Evolutionary conservation across 140 eudicot species (phyloP).

Genomic region (Oenanthe javanica): DNA sequence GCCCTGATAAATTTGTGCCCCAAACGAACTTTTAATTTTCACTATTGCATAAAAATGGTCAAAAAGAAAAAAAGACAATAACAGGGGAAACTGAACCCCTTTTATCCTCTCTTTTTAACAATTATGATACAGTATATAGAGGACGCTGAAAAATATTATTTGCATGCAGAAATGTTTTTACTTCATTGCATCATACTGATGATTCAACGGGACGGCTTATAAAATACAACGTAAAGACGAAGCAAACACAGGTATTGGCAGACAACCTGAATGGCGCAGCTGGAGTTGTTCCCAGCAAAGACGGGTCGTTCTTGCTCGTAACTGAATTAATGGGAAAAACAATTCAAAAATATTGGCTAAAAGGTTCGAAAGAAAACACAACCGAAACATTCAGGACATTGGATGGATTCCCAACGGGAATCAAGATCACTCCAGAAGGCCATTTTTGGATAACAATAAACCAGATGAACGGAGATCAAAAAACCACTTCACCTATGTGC

Average conservation of each 20-base stretch:
- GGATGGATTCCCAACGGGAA: background rate
- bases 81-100: background rate
- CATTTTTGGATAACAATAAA: conserved; percentile 1
- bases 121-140: background rate
- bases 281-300: background rate
- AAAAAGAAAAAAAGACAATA: no score
- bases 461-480: background rate
- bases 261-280: background rate
- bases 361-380: background rate
- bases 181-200: background rate
- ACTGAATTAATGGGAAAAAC: background rate
- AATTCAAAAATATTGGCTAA: background rate
- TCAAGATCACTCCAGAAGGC: background rate
- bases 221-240: background rate
- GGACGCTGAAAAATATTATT: background rate
- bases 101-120: background rate
- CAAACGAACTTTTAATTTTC: background rate
- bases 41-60: no score
- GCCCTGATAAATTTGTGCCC: background rate
- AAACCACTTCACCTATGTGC: background rate
- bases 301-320: background rate
- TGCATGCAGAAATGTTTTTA: background rate
- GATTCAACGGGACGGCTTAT: background rate
- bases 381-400: background rate
- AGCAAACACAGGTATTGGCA: background rate